Percentiles rank a stretch among this genome's conserved stretches.
Conservation (phyloP, 2,329 filamentous ascomycete species). For the Coccinonectria pachysandricola region DNA sequence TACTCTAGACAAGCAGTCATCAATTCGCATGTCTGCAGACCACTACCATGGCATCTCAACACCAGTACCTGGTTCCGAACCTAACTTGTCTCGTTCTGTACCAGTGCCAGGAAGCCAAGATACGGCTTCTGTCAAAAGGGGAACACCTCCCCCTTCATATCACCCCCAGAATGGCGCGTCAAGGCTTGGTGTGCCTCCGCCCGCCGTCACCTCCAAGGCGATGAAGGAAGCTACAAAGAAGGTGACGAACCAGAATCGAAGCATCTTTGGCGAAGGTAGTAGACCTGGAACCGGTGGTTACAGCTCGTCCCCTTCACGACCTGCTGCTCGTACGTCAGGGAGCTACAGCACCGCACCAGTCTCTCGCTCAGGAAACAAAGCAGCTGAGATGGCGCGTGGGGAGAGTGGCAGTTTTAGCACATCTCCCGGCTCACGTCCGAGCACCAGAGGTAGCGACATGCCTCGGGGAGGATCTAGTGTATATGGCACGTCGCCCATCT, state of each 20-base stretch:
- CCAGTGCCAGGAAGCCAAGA: slow-evolving; percentile 47
- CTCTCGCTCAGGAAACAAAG: slow-evolving; percentile 30
- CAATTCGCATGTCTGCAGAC: slow-evolving; percentile 83
- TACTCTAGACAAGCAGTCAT: slow-evolving; percentile 63
- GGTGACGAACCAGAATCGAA: slow-evolving; percentile 73
- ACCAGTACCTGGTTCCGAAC: slow-evolving; percentile 49
- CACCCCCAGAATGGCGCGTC: slow-evolving; percentile 56
- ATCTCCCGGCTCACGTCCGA: slow-evolving; percentile 41
- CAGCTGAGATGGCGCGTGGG: slow-evolving; percentile 21
- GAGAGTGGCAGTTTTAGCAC: slow-evolving; percentile 20
- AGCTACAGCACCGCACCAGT: slow-evolving; percentile 7
- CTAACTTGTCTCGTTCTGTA: slow-evolving; percentile 31
- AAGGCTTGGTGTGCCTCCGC: slow-evolving; percentile 76
- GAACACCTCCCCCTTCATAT: slow-evolving; percentile 81
- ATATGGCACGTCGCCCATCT: slow-evolving; percentile 28
- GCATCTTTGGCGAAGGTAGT: slow-evolving; percentile 52
- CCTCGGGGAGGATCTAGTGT: slow-evolving; percentile 32
- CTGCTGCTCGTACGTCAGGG: slow-evolving; percentile 8
- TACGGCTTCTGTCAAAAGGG: slow-evolving; percentile 49
- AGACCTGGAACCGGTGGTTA: slow-evolving; percentile 20
- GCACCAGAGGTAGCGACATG: slow-evolving; percentile 48
- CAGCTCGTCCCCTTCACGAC: slow-evolving; percentile 19
- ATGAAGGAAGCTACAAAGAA: slow-evolving; percentile 95
- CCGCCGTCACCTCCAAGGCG: slow-evolving; percentile 82
- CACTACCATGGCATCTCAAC: slow-evolving; percentile 89